phyloP scores from a whole-genome alignment of 768 basidiomycete species.

The Leccinum variicolor region DNA sequence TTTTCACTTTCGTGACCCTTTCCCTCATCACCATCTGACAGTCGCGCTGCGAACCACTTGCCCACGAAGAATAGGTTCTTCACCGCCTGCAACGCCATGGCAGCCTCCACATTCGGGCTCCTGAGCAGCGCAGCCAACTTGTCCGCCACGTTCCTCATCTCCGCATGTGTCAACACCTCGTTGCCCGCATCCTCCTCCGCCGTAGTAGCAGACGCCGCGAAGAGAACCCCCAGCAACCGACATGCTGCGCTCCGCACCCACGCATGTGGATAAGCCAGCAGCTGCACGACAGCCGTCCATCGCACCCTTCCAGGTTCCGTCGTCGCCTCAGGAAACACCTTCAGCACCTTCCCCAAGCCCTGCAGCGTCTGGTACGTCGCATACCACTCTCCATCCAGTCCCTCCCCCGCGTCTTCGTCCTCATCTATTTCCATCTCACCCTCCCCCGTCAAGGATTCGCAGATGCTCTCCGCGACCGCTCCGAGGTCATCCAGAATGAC shows the following conservation, averaged over 20 bases:
- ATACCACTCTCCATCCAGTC: constrained; percentile 72
- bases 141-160: constrained; percentile 67
- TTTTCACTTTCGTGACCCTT: constrained; percentile 18
- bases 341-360: constrained; percentile 59
- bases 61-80: constrained; percentile 94
- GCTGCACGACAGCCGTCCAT: constrained; percentile 62
- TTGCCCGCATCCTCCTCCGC: constrained; percentile 2
- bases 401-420: constrained; percentile 40
- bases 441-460: constrained; percentile 19
- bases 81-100: constrained; percentile 77
- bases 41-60: constrained; percentile 62
- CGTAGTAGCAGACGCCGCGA: constrained; percentile 46
- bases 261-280: constrained; percentile 86
- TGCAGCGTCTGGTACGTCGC: constrained; percentile 77
- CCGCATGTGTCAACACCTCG: constrained; percentile 49
- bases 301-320: constrained; percentile 44
- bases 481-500: constrained; percentile 57
- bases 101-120: constrained; percentile 72
- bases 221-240: constrained; percentile 70
- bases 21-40: constrained; percentile 28
- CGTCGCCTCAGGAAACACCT: constrained; percentile 49
- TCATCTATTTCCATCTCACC: constrained; percentile 46
- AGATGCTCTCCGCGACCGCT: constrained; percentile 17
- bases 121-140: constrained; percentile 77
- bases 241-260: constrained; percentile 89